These are phyloP conservation scores for Erodium texanum DNA, from an alignment of 441 rosid genomes.

Conservation along the genomic window DNA sequence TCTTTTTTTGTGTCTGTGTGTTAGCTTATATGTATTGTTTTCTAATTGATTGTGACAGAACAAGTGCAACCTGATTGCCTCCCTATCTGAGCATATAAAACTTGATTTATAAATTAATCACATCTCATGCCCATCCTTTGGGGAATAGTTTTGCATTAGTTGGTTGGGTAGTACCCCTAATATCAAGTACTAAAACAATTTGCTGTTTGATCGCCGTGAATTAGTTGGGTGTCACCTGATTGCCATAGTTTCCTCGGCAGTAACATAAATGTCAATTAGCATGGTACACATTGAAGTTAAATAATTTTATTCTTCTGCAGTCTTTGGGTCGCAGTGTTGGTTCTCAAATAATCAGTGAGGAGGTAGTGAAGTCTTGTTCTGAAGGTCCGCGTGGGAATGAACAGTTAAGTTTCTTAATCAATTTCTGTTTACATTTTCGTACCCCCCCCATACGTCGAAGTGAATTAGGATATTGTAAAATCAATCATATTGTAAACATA, in stretches of 20 bases:
- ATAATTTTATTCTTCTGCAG: constrained; percentile 32
- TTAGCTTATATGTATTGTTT: constrained; percentile 1
- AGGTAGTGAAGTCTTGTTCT: constrained; percentile 65
- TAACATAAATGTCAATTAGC: background rate
- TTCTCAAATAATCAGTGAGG: constrained; percentile 58
- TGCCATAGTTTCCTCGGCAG: background rate
- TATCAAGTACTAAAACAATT: too few relatives aligned
- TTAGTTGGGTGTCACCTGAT: too few relatives aligned
- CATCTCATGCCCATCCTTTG: background rate
- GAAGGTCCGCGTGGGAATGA: constrained; percentile 72
- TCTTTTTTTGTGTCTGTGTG: background rate
- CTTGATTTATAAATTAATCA: background rate
- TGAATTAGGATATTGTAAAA: background rate
- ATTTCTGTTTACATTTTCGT: background rate
- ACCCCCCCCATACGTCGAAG: background rate
- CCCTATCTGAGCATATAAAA: background rate
- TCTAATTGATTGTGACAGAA: background rate
- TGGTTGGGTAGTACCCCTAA: too few relatives aligned
- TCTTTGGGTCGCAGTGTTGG: constrained; percentile 49
- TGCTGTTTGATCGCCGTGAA: too few relatives aligned
- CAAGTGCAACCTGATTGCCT: background rate
- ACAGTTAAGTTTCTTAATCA: constrained; percentile 49
- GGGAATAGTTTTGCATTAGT: too few relatives aligned
- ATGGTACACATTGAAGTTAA: background rate
- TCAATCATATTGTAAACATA: background rate